Conservation (phyloP, 371 early-diverging fungal species). For the Mortierella sp. region DNA sequence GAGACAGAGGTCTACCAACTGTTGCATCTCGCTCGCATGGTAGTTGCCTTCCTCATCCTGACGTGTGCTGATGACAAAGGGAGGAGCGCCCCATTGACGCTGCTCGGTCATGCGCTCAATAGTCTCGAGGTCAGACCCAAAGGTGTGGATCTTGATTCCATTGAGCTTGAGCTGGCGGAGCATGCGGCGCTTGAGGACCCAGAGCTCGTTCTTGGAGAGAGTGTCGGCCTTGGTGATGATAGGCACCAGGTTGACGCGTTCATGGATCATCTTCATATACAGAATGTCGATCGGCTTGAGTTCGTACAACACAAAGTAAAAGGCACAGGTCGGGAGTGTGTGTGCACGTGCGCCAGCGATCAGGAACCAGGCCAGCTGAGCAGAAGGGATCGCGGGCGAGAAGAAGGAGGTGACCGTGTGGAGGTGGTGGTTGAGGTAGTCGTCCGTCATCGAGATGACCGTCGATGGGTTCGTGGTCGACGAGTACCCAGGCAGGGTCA, state of each 20-base stretch:
- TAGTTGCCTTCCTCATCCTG: conserved; percentile 4
- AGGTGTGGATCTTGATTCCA: conserved; percentile 40
- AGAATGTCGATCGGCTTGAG: conserved; percentile 48
- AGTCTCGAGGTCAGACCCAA: conserved; percentile 29
- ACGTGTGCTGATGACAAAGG: conserved; percentile 36
- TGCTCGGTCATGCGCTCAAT: conserved; percentile 29
- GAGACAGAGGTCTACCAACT: conserved; percentile 33
- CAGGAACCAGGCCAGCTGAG: conserved; percentile 48
- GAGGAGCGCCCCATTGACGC: conserved; percentile 43
- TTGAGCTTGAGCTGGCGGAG: conserved; percentile 46
- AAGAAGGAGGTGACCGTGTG: conserved; percentile 41
- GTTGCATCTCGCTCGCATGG: conserved; percentile 4
- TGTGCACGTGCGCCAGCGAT: conserved; percentile 43
- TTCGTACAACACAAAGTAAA: conserved; percentile 48
- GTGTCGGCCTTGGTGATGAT: conserved; percentile 45
- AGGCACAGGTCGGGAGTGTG: conserved; percentile 39
- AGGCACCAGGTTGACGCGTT: conserved; percentile 42
- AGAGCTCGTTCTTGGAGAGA: conserved; percentile 34
- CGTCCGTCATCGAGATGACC: conserved; percentile 35
- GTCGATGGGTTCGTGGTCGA: conserved; percentile 34
- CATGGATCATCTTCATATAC: conserved; percentile 50
- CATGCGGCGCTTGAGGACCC: conserved; percentile 43
- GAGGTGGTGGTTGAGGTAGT: conserved; percentile 44
- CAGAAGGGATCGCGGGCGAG: conserved; percentile 33
- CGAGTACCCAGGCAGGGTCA: conserved; percentile 39